These are phyloP conservation scores for Colletotrichum tanaceti DNA, from an alignment of 2,329 filamentous ascomycete species.

Conservation along the genomic window DNA sequence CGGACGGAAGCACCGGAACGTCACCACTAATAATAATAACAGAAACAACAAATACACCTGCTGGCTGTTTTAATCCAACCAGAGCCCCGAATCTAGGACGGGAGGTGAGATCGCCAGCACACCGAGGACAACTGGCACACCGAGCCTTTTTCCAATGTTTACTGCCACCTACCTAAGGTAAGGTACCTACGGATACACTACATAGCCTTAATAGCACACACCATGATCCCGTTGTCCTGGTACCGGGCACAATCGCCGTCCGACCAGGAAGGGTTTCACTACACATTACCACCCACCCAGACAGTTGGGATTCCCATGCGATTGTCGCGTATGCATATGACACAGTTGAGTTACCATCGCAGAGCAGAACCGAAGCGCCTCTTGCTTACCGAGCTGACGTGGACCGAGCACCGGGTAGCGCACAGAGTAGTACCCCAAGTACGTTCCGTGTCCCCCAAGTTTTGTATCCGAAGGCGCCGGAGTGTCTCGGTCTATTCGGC, in stretches of 20 bases:
- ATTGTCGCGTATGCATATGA: neutral
- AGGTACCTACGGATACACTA: too few species aligned
- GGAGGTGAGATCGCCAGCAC: neutral
- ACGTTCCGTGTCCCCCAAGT: neutral
- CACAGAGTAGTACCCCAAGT: neutral
- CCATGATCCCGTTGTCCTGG: constrained; percentile 3
- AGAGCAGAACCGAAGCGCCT: constrained; percentile 6
- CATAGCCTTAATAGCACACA: too few species aligned
- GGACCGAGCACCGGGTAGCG: neutral
- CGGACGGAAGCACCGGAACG: neutral
- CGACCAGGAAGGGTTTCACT: neutral
- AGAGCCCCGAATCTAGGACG: too few species aligned
- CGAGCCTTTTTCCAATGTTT: too few species aligned
- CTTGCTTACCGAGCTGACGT: constrained; percentile 13
- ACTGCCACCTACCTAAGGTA: too few species aligned
- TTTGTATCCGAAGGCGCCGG: constrained; percentile 6
- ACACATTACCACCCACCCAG: neutral
- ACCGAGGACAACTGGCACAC: neutral
- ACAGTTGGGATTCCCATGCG: neutral
- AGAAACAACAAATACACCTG: too few species aligned
- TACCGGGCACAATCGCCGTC: neutral
- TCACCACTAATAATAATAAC: too few species aligned
- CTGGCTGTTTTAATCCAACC: too few species aligned
- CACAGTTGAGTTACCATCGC: neutral
- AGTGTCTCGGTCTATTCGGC: constrained; percentile 16